phyloP scores from a whole-genome alignment of 1,139 yeast species.

The Diutina pseudorugosa region DNA sequence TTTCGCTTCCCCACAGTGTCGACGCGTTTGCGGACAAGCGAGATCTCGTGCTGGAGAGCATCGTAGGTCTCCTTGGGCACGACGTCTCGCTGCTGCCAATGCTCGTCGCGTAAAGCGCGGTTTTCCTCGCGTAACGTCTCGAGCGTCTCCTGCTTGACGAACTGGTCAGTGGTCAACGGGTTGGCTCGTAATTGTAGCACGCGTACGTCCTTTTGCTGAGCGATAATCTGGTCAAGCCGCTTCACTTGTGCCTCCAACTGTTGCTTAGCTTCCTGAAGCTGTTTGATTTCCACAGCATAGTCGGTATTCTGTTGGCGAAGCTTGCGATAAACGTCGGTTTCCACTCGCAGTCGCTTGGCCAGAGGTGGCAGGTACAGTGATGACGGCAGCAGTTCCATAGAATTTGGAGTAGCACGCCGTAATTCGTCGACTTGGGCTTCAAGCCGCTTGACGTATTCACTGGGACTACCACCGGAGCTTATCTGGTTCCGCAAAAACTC shows the following conservation, averaged over 20 bases:
- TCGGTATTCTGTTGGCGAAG: slow-evolving; percentile 32
- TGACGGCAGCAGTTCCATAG: not conserved
- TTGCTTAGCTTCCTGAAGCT: slow-evolving; percentile 20
- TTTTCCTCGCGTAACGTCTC: slow-evolving; percentile 49
- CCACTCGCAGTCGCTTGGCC: slow-evolving; percentile 14
- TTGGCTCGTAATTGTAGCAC: slow-evolving; percentile 56
- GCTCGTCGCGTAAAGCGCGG: slow-evolving; percentile 29
- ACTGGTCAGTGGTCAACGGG: slow-evolving; percentile 57
- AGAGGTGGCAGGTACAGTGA: not conserved
- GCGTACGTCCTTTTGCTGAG: slow-evolving; percentile 25
- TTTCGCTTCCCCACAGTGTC: slow-evolving; percentile 45
- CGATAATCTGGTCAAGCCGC: slow-evolving; percentile 14
- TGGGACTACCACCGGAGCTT: not conserved
- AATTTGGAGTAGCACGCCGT: not conserved
- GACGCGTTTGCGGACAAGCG: slow-evolving; percentile 34
- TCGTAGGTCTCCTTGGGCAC: slow-evolving; percentile 60
- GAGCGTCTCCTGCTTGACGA: slow-evolving; percentile 42
- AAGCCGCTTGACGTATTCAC: not conserved
- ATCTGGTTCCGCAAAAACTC: slow-evolving; percentile 24
- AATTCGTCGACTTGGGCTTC: not conserved
- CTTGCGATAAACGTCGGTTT: slow-evolving; percentile 1
- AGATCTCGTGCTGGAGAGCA: slow-evolving; percentile 45
- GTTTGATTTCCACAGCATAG: slow-evolving; percentile 25
- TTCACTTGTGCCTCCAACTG: slow-evolving; percentile 22
- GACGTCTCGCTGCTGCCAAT: slow-evolving; percentile 7